Conservation (phyloP, 352 stramenopile genomes). For the Ophiocytium majus region DNA sequence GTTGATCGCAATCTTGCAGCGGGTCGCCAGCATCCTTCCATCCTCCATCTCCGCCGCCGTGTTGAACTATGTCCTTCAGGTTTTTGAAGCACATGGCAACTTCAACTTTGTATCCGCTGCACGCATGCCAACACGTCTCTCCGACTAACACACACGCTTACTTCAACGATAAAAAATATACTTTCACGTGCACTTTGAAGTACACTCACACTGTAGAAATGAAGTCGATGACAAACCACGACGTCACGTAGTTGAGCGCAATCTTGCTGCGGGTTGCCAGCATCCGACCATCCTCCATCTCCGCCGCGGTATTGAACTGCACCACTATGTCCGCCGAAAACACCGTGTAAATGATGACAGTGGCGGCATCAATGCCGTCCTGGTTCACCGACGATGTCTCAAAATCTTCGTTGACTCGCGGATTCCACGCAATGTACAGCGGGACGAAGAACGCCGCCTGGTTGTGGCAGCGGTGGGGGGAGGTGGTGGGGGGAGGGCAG, state of each 20-base stretch:
- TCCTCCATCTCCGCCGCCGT: no score
- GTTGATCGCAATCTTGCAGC: no score
- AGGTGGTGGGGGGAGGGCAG: neutral
- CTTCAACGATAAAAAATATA: no score
- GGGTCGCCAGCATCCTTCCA: no score
- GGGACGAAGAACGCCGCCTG: neutral
- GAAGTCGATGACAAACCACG: constrained; percentile 43
- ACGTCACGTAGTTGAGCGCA: constrained; percentile 29
- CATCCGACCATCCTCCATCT: neutral
- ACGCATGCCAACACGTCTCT: no score
- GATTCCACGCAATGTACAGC: neutral
- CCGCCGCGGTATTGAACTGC: constrained; percentile 35
- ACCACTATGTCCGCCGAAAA: constrained; percentile 45
- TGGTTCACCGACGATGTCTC: neutral
- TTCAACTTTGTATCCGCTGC: no score
- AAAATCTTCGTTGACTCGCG: neutral
- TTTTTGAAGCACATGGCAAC: no score
- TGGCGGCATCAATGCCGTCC: neutral
- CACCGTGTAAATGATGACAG: constrained; percentile 13
- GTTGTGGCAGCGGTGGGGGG: neutral
- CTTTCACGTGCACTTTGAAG: no score
- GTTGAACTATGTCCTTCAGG: no score
- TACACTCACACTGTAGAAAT: constrained; percentile 32
- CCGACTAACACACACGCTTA: no score
- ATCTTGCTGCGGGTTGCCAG: neutral